Evolutionary conservation across 108 stramenopile species (phyloP).

Genomic region (Discostella pseudostelligera): DNA sequence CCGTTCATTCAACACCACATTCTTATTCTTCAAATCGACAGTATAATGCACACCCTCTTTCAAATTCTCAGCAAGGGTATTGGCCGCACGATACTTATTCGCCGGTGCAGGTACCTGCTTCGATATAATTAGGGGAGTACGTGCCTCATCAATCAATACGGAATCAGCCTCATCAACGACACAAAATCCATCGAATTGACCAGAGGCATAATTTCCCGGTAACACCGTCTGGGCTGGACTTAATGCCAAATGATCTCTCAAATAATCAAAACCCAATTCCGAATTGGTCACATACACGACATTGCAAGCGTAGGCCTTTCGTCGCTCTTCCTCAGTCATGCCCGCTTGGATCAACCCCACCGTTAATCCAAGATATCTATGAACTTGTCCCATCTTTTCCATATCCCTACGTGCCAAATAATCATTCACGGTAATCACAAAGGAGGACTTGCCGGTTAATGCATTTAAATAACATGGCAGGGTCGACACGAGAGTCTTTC

Average conservation of each 20-base stretch:
- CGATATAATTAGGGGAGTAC: conserved; percentile 94
- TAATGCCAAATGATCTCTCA: conserved; percentile 86
- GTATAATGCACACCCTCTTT: conserved; percentile 87
- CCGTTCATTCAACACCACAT: conserved; percentile 80
- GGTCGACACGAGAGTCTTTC: conserved; percentile 93
- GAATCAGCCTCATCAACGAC: conserved; percentile 97
- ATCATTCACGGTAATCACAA: conserved; percentile 95
- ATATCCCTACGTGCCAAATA: conserved; percentile 94
- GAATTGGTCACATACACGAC: conserved; percentile 95
- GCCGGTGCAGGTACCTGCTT: conserved; percentile 86
- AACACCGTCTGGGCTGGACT: conserved; percentile 81
- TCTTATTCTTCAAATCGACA: conserved; percentile 92
- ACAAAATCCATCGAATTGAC: conserved; percentile 85
- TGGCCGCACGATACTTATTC: conserved; percentile 79
- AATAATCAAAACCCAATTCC: conserved; percentile 95
- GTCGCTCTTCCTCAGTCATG: conserved; percentile 82
- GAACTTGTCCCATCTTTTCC: conserved; percentile 94
- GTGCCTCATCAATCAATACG: conserved; percentile 95
- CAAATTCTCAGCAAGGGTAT: conserved; percentile 75
- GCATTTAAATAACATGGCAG: conserved; percentile 88
- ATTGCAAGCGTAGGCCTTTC: conserved; percentile 85
- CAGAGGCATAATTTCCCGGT: no score
- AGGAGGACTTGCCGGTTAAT: conserved; percentile 66
- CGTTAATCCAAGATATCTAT: conserved; percentile 88
- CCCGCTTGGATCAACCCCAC: conserved; percentile 91